A percentile compares a stretch with the other conserved stretches of the same genome.
phyloP scores from a whole-genome alignment of 495 filamentous ascomycete species.

The Hyaloscypha finlandica region DNA sequence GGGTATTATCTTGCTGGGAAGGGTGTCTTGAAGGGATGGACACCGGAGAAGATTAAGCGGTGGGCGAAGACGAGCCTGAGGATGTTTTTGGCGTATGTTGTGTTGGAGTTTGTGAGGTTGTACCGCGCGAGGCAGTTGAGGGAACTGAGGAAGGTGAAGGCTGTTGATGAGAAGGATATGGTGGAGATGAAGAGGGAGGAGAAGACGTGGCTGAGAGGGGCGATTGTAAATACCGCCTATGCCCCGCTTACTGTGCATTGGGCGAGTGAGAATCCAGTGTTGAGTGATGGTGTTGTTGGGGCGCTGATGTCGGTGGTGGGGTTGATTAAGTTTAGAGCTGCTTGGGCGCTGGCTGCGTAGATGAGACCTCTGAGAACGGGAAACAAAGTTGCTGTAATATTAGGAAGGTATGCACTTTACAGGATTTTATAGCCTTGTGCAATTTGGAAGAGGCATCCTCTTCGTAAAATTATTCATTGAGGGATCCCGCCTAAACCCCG shows the following conservation, averaged over 20 bases:
- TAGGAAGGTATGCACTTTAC: neutral
- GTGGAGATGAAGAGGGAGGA: conserved; percentile 43
- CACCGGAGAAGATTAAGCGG: conserved; percentile 50
- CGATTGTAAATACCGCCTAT: conserved; percentile 51
- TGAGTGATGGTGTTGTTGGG: conserved; percentile 59
- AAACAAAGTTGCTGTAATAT: neutral
- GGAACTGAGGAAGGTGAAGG: conserved; percentile 31
- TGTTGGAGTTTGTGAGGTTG: conserved; percentile 69
- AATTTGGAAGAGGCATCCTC: too few species aligned
- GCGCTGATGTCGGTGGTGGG: conserved; percentile 66
- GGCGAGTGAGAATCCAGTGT: conserved; percentile 66
- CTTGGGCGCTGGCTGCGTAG: conserved; percentile 8
- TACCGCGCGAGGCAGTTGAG: conserved; percentile 3
- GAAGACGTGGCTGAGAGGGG: conserved; percentile 40
- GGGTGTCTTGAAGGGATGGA: conserved; percentile 62
- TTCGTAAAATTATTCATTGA: too few species aligned
- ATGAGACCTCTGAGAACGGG: neutral
- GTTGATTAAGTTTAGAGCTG: conserved; percentile 63
- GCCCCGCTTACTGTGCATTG: conserved; percentile 69
- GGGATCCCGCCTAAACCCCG: too few species aligned
- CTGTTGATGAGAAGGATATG: conserved; percentile 38
- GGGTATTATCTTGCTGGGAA: conserved; percentile 71
- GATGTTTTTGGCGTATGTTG: conserved; percentile 75
- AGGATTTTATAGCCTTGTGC: too few species aligned
- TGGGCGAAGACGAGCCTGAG: conserved; percentile 68